Evolutionary conservation across 371 early-diverging fungal species (phyloP), one percentile per base, ranked within the genome.

Genomic region (Mortierella sp.): DNA sequence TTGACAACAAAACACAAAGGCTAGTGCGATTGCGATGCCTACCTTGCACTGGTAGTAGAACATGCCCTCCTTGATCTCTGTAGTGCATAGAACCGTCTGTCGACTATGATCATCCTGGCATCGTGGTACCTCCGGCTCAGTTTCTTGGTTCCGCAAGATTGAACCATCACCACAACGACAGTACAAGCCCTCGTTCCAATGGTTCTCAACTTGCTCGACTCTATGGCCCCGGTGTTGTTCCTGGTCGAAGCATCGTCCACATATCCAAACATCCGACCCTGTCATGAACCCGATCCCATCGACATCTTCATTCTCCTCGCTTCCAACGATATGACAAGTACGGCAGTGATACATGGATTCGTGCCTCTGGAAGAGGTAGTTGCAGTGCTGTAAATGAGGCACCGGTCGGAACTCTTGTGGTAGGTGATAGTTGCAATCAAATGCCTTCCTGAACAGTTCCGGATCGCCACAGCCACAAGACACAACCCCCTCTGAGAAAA

Each of bases 401-500:
- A 78, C 72, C 4, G 83, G 83, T 8, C 83, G 71, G 61, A 71
- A 82, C 9, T 68, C 79, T 19, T 78, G 65, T 24, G 79, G 83
- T 6, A 82, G 50, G 61, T 82, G 83, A 45, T 78, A 78, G 55
- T 50, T 78, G 37, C 83, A 82, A 40, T 82, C 79, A 40, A 75
- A 78, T 0, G 70, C 71, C 34, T 66, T 72, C 70, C 66, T 82
- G 64, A 78, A 82, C 73, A 82, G 44, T 0, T 44, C 31, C 2
- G 76, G 70, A 22, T 82, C 79, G 10, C 83, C 83, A 74, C 83
- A 82, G n/a, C 74, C 82, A 39, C 82, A 82, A 1, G 77, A 68
- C 3, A 58, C 52, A 4, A 37, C 39, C 22, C 37, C 24, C 22
- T 8, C 53, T 34, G 41, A 6, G 10, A 2, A 50, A 11, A 50